These are phyloP conservation scores for Phytopythium helicoides DNA, from an alignment of 352 stramenopile genomes.

Conservation along the genomic window DNA sequence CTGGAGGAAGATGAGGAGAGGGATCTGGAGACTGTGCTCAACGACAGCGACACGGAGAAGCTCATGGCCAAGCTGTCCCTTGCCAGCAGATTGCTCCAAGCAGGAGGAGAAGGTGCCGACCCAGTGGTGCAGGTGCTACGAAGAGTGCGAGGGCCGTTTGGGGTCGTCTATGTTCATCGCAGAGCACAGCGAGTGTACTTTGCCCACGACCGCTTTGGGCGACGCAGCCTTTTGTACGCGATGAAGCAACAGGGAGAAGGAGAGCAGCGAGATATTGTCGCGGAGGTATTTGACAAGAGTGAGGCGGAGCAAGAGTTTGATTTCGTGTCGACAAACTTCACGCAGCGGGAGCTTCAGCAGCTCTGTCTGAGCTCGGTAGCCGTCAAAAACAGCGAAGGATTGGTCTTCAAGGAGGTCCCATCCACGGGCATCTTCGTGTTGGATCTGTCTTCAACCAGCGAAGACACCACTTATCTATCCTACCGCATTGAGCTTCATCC, in stretches of 20 bases:
- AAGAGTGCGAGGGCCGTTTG: conserved; percentile 74
- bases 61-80: conserved; percentile 40
- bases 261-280: conserved; percentile 10
- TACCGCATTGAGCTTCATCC: no score
- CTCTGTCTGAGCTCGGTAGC: conserved; percentile 52
- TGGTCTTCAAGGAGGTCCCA: conserved; percentile 65
- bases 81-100: conserved; percentile 11
- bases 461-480: no score
- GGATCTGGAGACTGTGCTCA: conserved; percentile 9
- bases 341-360: conserved; percentile 12
- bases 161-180: conserved; percentile 76
- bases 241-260: conserved; percentile 5
- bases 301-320: conserved; percentile 6
- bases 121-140: conserved; percentile 36
- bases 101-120: conserved; percentile 6
- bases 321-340: conserved; percentile 14
- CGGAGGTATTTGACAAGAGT: conserved; percentile 3
- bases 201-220: conserved; percentile 88
- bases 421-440: conserved; percentile 75
- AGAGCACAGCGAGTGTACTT: conserved; percentile 79
- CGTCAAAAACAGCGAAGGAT: conserved; percentile 22
- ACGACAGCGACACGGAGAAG: conserved; percentile 43
- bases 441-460: conserved; percentile 57
- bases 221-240: conserved; percentile 85
- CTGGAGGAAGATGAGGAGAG: conserved; percentile 11